Evolutionary conservation across 2,329 filamentous ascomycete species (phyloP), one percentile per base, ranked within the genome.

Genomic region (Trichoderma sp.): DNA sequence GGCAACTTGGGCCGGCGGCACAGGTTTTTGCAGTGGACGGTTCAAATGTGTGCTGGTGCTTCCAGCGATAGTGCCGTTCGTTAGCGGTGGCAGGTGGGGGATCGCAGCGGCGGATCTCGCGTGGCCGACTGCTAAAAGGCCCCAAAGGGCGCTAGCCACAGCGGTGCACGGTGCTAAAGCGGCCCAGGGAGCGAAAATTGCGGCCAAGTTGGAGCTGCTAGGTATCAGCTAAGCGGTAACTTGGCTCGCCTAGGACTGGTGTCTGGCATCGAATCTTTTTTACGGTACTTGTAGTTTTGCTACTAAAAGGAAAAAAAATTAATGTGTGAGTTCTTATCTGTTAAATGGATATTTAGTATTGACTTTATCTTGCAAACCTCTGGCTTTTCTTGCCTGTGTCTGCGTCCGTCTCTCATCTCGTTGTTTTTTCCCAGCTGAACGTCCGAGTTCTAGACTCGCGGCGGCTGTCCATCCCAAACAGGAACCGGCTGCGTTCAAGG

Each of bases 31-130:
- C 34, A 36, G 14, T 7, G 34, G 34, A 36, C 34, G 62, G 47
- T 53, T 24, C 26, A 26, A 26, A 12, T 14, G n/a, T 51, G n/a
- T 21, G n/a, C 43, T 47, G 18, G 39, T 43, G 18, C 39, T 32
- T 26, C 26, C 47, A 47, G 39, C 18, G 39, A 43, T 61, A 14
- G 66, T 69, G 36, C 56, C 51, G 58, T 62, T 30, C 24, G 24
- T 64, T 63, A 71, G 69, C 60, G 60, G 51, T 47, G 28, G 66
- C 43, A 58, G 43, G 70, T 67, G 70, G 70, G 70, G 70, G 63
- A 72, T 72, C 70, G 57, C 47, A 62, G 57, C 64, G n/a, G 71
- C 71, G 71, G 71, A 72, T 72, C 71, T 72, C 43, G 71, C 71
- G 65, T 72, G 64, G 71, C 9, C 57, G 39, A 53, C 57, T 34